phyloP scores from a whole-genome alignment of 345 rosid genomes.

The Durio zibethinus region DNA sequence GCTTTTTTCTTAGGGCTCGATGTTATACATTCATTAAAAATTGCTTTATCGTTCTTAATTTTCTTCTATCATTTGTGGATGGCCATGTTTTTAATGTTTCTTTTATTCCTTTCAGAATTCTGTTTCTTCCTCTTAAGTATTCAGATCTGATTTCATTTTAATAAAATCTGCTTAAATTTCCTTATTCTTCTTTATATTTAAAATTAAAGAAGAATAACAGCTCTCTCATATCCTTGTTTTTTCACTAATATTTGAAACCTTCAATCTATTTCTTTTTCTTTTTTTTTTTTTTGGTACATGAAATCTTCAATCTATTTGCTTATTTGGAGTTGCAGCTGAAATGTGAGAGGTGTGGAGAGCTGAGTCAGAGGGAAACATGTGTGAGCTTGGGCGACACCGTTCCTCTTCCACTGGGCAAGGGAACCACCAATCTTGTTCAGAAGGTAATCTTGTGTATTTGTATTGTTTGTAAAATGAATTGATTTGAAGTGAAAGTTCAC shows the following conservation, averaged over 20 bases:
- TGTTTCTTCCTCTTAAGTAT: neutral
- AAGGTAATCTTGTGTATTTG: slow-evolving; percentile 41
- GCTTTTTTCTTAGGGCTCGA: neutral
- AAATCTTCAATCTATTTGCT: neutral
- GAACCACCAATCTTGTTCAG: slow-evolving; percentile 75
- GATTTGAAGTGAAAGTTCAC: neutral
- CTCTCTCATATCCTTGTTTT: neutral
- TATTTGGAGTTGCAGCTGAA: slow-evolving; percentile 46
- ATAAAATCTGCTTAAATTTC: neutral
- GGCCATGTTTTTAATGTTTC: neutral
- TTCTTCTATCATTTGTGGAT: neutral
- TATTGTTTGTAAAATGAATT: neutral
- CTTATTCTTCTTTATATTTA: neutral
- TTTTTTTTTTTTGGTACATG: too few relatives aligned
- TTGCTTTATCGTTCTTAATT: neutral
- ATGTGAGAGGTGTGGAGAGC: slow-evolving; percentile 81
- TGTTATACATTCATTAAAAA: too few relatives aligned
- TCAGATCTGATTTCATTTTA: neutral
- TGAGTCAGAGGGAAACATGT: slow-evolving; percentile 77
- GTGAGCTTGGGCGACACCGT: slow-evolving; percentile 60
- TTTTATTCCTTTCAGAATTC: neutral
- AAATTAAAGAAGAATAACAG: too few relatives aligned
- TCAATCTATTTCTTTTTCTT: neutral
- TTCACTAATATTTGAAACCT: neutral
- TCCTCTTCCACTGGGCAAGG: slow-evolving; percentile 50